These are phyloP conservation scores for Alternaria consortialis DNA, from an alignment of 2,329 filamentous ascomycete species.

Conservation along the genomic window DNA sequence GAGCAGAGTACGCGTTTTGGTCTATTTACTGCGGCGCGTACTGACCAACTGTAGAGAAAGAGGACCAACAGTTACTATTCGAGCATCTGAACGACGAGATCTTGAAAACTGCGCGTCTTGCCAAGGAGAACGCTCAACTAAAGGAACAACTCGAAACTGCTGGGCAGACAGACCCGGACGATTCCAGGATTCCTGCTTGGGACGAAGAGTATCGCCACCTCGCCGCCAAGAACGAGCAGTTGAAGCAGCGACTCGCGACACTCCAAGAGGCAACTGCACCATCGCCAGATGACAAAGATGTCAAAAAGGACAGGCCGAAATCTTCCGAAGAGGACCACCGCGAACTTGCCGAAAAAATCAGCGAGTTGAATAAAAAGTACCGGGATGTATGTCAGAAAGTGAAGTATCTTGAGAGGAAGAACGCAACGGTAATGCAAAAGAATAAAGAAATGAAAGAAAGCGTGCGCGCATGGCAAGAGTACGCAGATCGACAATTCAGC, in stretches of 20 bases:
- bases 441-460: conserved; percentile 53
- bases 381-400: conserved; percentile 38
- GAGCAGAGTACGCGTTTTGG: conserved; percentile 35
- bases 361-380: conserved; percentile 45
- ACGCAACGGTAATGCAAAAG: conserved; percentile 44
- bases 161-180: neutral
- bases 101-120: conserved; percentile 36
- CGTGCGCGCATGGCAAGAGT: conserved; percentile 51
- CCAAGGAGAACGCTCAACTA: conserved; percentile 30
- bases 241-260: conserved; percentile 12
- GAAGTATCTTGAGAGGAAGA: conserved; percentile 48
- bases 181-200: neutral
- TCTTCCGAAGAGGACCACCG: conserved; percentile 38
- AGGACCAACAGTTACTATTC: conserved; percentile 38
- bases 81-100: conserved; percentile 39
- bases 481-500: conserved; percentile 42
- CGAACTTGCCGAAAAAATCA: conserved; percentile 40
- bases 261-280: conserved; percentile 5
- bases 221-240: conserved; percentile 15
- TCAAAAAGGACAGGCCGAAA: neutral
- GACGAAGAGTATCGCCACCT: conserved; percentile 18
- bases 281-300: conserved; percentile 5
- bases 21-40: neutral
- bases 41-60: conserved; percentile 34
- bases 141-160: conserved; percentile 3